Percentiles rank a stretch among this genome's conserved stretches.
Conservation (phyloP, 148 eudicot genomes). For the Suaeda aralocaspica region DNA sequence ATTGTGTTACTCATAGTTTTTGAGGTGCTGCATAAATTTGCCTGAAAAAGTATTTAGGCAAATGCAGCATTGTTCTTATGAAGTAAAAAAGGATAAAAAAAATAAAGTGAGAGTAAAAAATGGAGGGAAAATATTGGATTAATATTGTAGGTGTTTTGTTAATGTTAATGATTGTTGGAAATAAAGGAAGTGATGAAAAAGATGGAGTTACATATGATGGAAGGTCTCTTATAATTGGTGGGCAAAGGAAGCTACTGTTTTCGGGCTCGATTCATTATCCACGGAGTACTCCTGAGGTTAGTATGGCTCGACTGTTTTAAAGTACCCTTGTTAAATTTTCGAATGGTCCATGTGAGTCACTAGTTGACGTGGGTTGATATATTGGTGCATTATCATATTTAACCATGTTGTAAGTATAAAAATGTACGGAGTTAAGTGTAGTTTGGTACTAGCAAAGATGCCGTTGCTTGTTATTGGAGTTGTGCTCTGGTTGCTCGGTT, state of each 20-base stretch:
- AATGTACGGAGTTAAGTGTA: no score
- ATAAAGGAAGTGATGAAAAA: conserved; percentile 8
- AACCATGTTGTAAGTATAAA: no score
- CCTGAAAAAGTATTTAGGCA: background rate
- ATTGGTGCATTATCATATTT: no score
- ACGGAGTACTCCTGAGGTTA: conserved; percentile 79
- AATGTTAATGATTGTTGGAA: conserved; percentile 2
- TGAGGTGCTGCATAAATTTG: background rate
- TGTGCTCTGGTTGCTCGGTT: background rate
- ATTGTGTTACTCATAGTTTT: background rate
- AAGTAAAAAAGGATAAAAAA: no score
- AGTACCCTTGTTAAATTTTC: background rate
- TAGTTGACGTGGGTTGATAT: background rate
- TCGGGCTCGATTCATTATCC: conserved; percentile 92
- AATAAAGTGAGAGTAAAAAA: background rate
- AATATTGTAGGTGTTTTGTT: background rate
- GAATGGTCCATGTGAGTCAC: background rate
- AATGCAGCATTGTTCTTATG: conserved; percentile 13
- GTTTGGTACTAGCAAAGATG: no score
- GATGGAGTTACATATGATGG: conserved; percentile 62
- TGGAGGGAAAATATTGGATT: conserved; percentile 11
- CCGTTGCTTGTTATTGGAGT: no score
- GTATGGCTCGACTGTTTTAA: background rate
- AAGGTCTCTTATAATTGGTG: conserved; percentile 61
- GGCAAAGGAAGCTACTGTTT: conserved; percentile 52